Evolutionary conservation across 2,329 filamentous ascomycete species (phyloP), one percentile per base, ranked within the genome.

Genomic region (Hymenoscyphus infarciens): DNA sequence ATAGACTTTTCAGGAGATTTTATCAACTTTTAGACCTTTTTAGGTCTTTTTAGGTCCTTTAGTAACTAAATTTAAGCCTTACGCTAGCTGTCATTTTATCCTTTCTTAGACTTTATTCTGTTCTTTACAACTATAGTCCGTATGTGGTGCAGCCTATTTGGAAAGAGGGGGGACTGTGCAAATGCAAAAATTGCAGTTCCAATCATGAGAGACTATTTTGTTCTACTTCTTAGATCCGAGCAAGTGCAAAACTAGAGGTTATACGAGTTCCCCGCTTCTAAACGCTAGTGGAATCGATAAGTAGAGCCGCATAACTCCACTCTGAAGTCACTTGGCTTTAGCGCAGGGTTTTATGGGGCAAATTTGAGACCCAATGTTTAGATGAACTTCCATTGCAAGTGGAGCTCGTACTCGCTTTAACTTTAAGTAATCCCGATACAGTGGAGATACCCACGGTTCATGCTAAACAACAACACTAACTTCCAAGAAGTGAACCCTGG

Each of bases 321-420:
- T 49, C n/a, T 11, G 8, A 3, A 5, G n/a, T 22, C 42, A n/a
- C n/a, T 19, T n/a, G 42, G 10, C 19, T 49, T n/a, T 22, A 19
- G 6, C 42, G 22, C 11, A 19, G n/a, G n/a, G n/a, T 49, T n/a
- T 49, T 49, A 22, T 49, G 19, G 42, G 42, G n/a, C 42, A 19
- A 49, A 5, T 45, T 49, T 49, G 42, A 19, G 22, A 11, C 22
- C 42, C n/a, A 19, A 10, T 49, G 42, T 49, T 19, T n/a, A 22
- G 42, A 49, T 19, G 42, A 49, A 22, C 42, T 19, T 49, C 6
- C 6, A 8, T 19, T 49, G n/a, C 6, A 8, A 49, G 42, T 49
- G 42, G 42, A 25, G 42, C n/a, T 49, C 42, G 42, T 49, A 49
- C n/a, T 49, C 42, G 16, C 42, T 49, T 49, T n/a, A 49, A 49